A percentile compares a stretch with the other conserved stretches of the same genome.
phyloP scores from a whole-genome alignment of 2,329 filamentous ascomycete genomes.

The Phyllosticta citriasiana region DNA sequence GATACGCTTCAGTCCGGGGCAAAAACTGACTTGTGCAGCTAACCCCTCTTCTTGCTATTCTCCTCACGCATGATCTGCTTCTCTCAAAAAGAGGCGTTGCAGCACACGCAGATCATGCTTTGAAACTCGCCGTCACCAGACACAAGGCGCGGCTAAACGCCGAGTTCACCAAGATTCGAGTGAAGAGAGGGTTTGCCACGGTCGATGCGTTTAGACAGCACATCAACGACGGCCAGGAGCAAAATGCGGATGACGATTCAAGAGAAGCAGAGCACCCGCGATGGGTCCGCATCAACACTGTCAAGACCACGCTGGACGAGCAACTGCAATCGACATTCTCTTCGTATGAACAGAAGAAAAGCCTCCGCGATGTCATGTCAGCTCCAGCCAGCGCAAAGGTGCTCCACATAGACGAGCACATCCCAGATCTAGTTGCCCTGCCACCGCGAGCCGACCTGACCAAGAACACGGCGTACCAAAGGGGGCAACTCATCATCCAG shows the following conservation, averaged over 20 bases:
- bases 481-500: slow-evolving; percentile 77
- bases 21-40: slow-evolving; percentile 43
- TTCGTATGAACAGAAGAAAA: slow-evolving; percentile 47
- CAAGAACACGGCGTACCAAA: slow-evolving; percentile 60
- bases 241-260: slow-evolving; percentile 21
- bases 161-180: slow-evolving; percentile 70
- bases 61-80: slow-evolving; percentile 79
- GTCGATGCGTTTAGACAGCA: slow-evolving; percentile 55
- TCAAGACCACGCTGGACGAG: slow-evolving; percentile 59
- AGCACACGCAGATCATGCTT: slow-evolving; percentile 66
- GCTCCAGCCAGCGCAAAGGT: slow-evolving; percentile 34
- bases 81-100: slow-evolving; percentile 74
- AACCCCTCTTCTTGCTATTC: slow-evolving; percentile 65
- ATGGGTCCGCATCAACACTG: slow-evolving; percentile 81
- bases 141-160: slow-evolving; percentile 74
- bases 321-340: slow-evolving; percentile 69
- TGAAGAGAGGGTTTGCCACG: slow-evolving; percentile 60
- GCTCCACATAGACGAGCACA: slow-evolving; percentile 65
- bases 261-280: slow-evolving; percentile 56
- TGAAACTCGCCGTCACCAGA: slow-evolving; percentile 63
- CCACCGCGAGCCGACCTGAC: slow-evolving; percentile 62
- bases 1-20: no score
- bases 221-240: slow-evolving; percentile 35
- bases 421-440: slow-evolving; percentile 75
- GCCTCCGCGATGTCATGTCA: slow-evolving; percentile 47